A percentile compares a stretch with the other conserved stretches of the same genome.
Evolutionary conservation across 441 rosid genomes (phyloP).

Genomic region (Eruca vesicaria): DNA sequence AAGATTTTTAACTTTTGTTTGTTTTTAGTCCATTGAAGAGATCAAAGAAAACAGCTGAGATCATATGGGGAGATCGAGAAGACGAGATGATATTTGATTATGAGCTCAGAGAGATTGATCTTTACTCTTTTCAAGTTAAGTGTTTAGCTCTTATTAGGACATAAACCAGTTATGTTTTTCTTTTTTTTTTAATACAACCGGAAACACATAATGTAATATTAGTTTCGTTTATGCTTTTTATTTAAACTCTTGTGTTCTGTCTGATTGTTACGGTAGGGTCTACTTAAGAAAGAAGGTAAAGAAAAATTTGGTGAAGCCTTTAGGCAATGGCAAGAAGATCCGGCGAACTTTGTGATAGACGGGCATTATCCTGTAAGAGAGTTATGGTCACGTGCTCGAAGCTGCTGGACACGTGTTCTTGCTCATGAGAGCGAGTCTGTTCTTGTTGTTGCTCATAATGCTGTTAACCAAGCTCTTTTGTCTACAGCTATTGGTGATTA

Average conservation of each 20-base stretch:
- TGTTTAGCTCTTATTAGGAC: neutral
- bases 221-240: too few species aligned
- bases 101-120: slow-evolving; percentile 88
- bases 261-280: slow-evolving; percentile 55
- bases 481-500: slow-evolving; percentile 78
- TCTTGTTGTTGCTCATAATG: slow-evolving; percentile 98
- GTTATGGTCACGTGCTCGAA: slow-evolving; percentile 77
- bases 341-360: slow-evolving; percentile 75
- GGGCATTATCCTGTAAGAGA: slow-evolving; percentile 89
- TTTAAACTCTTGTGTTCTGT: slow-evolving; percentile 5
- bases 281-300: slow-evolving; percentile 82
- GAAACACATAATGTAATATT: too few species aligned
- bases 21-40: slow-evolving; percentile 63
- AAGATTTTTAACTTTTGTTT: neutral
- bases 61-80: slow-evolving; percentile 76
- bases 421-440: slow-evolving; percentile 73
- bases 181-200: too few species aligned
- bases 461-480: slow-evolving; percentile 89
- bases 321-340: slow-evolving; percentile 80
- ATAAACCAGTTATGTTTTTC: too few species aligned
- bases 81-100: slow-evolving; percentile 60
- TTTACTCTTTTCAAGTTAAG: slow-evolving; percentile 80
- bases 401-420: slow-evolving; percentile 67
- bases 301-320: slow-evolving; percentile 70
- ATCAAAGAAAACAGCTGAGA: slow-evolving; percentile 81